Evolutionary conservation across 1,139 yeast species (phyloP).

Genomic region (Debaryomycetaceae sp.): DNA sequence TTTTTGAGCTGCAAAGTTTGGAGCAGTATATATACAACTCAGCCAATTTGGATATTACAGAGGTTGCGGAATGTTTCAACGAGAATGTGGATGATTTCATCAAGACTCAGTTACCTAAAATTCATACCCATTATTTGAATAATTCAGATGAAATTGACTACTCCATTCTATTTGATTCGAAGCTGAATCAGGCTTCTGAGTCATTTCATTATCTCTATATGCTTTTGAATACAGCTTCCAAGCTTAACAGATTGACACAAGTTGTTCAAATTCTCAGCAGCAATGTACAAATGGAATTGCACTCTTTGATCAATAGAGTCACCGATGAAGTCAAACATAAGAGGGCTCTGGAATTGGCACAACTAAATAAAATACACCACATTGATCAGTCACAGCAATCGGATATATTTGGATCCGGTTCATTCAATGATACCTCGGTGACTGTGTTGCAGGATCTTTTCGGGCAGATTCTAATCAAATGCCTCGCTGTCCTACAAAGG

Average conservation of each 20-base stretch:
- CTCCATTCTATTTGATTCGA: constrained; percentile 27
- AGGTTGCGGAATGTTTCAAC: constrained; percentile 48
- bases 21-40: constrained; percentile 57
- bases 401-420: constrained; percentile 23
- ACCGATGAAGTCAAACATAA: constrained; percentile 62
- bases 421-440: constrained; percentile 50
- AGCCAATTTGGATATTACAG: constrained; percentile 55
- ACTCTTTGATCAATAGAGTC: constrained; percentile 54
- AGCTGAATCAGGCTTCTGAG: constrained; percentile 32
- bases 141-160: constrained; percentile 25
- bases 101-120: constrained; percentile 27
- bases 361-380: constrained; percentile 29
- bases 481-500: constrained; percentile 63
- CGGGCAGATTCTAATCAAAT: constrained; percentile 61
- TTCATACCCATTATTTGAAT: constrained; percentile 25
- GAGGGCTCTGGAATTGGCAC: constrained; percentile 27
- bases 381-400: constrained; percentile 22
- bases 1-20: constrained; percentile 41
- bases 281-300: constrained; percentile 41
- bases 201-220: constrained; percentile 57
- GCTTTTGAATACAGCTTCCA: constrained; percentile 56
- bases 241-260: constrained; percentile 60
- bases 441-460: constrained; percentile 66
- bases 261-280: constrained; percentile 55
- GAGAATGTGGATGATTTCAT: constrained; percentile 40